Evolutionary conservation across 2,329 filamentous ascomycete genomes (phyloP).

Genomic region (Cordyceps cicadae): DNA sequence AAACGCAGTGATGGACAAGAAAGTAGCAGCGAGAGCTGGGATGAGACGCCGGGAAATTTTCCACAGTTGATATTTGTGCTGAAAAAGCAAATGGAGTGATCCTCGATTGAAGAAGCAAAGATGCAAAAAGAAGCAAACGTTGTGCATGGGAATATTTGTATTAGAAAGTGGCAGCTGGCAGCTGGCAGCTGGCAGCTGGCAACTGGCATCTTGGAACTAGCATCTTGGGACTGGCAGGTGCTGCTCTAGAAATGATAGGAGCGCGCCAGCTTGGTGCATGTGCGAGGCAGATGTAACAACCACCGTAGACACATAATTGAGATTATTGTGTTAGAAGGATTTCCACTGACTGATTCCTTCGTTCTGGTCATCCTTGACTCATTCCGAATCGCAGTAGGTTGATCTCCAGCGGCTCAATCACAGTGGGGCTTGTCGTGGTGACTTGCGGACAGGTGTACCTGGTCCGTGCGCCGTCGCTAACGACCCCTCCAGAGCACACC

Average conservation of each 20-base stretch:
- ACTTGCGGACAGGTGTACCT: neutral
- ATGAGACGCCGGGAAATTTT: constrained; percentile 7
- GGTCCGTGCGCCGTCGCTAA: constrained; percentile 11
- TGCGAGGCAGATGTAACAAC: neutral
- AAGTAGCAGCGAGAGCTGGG: constrained; percentile 8
- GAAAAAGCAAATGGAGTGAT: neutral
- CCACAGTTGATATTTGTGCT: neutral
- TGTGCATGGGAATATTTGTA: neutral
- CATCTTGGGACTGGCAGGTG: neutral
- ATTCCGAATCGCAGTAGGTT: too few species aligned
- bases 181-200: neutral
- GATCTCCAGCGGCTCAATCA: neutral
- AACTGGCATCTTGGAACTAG: neutral
- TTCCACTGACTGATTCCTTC: too few species aligned
- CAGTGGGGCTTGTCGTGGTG: neutral
- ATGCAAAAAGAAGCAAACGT: neutral
- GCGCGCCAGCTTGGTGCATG: neutral
- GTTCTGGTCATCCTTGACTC: too few species aligned
- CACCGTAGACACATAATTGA: too few species aligned
- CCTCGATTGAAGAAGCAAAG: neutral
- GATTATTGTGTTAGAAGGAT: too few species aligned
- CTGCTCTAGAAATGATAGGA: neutral
- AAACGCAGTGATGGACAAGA: neutral
- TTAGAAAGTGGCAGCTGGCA: neutral
- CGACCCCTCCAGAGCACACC: constrained; percentile 2